Conservation (phyloP, 176 grass and related monocot species). For the Avena eriantha region DNA sequence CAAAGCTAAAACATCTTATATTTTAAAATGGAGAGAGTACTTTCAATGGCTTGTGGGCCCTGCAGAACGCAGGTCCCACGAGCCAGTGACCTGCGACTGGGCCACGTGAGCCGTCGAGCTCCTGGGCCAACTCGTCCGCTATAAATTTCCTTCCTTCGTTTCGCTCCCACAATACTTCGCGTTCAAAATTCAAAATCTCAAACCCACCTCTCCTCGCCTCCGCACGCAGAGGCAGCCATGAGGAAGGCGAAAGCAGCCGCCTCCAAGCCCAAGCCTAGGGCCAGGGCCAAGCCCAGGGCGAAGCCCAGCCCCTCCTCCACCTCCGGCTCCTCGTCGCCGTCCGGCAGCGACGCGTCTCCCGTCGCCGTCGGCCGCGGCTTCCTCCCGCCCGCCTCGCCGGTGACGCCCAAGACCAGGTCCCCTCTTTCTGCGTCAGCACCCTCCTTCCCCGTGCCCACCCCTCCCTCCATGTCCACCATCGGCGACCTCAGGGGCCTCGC, state of each 20-base stretch:
- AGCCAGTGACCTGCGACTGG: background rate
- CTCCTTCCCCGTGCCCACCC: background rate
- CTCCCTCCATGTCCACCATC: conserved; percentile 27
- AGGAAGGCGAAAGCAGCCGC: conserved; percentile 37
- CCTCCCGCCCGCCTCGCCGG: conserved; percentile 29
- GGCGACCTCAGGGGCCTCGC: conserved; percentile 54
- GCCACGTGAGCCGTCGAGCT: background rate
- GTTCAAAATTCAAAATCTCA: conserved; percentile 30
- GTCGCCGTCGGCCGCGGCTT: conserved; percentile 33
- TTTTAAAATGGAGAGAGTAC: background rate
- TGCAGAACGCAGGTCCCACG: background rate
- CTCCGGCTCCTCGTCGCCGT: conserved; percentile 38
- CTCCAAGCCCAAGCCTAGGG: conserved; percentile 20
- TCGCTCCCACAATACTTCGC: background rate
- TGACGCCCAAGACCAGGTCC: conserved; percentile 23
- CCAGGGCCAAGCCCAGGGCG: conserved; percentile 37
- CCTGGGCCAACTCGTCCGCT: background rate
- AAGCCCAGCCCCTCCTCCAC: conserved; percentile 41
- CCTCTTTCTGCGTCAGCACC: background rate
- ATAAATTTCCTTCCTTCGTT: background rate
- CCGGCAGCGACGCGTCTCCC: background rate
- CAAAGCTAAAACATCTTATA: too few relatives aligned
- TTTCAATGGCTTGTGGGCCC: background rate
- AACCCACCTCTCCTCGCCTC: background rate
- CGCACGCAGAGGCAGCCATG: conserved; percentile 18